phyloP scores from a whole-genome alignment of 2,329 filamentous ascomycete genomes.

The Samsoniella hepiali region DNA sequence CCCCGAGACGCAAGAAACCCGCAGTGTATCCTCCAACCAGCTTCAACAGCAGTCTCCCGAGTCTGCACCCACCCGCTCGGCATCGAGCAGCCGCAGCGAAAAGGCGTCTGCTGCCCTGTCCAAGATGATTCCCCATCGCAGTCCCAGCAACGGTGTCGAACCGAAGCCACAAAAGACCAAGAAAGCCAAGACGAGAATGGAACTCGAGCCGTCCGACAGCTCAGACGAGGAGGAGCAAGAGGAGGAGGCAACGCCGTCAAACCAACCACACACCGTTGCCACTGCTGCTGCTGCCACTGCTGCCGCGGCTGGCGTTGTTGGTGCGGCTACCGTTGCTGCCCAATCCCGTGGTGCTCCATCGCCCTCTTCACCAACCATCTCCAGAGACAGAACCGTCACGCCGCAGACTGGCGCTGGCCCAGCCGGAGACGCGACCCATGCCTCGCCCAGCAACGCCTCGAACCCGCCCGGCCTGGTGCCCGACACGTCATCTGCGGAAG shows the following conservation, averaged over 20 bases:
- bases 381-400: constrained; percentile 30
- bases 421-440: constrained; percentile 55
- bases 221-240: constrained; percentile 35
- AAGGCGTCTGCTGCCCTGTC: constrained; percentile 34
- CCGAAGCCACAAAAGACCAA: constrained; percentile 49
- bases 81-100: constrained; percentile 21
- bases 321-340: not conserved
- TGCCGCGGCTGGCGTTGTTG: not conserved
- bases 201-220: constrained; percentile 68
- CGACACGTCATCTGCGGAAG: constrained; percentile 69
- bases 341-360: not conserved
- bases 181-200: constrained; percentile 57
- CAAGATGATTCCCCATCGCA: constrained; percentile 38
- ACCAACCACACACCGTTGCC: constrained; percentile 23
- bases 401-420: constrained; percentile 26
- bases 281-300: constrained; percentile 37
- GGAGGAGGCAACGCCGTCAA: constrained; percentile 18
- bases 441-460: constrained; percentile 38
- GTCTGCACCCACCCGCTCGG: constrained; percentile 30
- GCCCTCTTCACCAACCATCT: not conserved
- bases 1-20: constrained; percentile 44
- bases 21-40: constrained; percentile 34
- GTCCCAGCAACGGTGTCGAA: constrained; percentile 40
- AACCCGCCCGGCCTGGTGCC: constrained; percentile 65
- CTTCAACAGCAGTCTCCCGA: constrained; percentile 27